Conservation (phyloP, 2,329 filamentous ascomycete genomes). For the Arachnopeziza araneosa region DNA sequence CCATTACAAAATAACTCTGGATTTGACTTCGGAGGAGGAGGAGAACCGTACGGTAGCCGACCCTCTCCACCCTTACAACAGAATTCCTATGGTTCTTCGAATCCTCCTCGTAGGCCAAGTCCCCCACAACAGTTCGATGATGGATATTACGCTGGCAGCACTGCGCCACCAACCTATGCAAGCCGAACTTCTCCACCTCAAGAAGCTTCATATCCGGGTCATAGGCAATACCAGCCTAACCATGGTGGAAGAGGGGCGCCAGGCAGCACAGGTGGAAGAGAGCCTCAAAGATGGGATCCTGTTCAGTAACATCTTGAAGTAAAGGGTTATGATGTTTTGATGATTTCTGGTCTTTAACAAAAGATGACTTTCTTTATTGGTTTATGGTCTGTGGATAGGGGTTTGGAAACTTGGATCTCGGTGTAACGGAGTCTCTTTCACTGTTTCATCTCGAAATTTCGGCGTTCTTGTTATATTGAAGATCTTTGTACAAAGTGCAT, state of each 20-base stretch:
- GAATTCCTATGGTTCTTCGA: conserved; percentile 8
- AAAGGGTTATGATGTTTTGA: background rate
- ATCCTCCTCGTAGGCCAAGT: conserved; percentile 1
- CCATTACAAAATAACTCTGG: conserved; percentile 21
- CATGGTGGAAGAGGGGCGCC: conserved; percentile 1
- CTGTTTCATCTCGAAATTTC: background rate
- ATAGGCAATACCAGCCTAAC: conserved; percentile 19
- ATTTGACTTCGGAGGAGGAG: conserved; percentile 22
- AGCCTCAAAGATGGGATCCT: conserved; percentile 26
- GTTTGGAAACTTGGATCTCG: background rate
- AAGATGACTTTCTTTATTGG: background rate
- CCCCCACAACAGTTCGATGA: conserved; percentile 9
- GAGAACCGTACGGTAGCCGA: conserved; percentile 8
- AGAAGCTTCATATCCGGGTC: conserved; percentile 20
- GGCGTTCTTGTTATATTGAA: background rate
- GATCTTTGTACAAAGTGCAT: background rate
- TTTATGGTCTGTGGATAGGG: background rate
- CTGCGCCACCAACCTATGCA: conserved; percentile 18
- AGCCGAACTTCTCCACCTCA: conserved; percentile 22
- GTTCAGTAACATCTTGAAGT: conserved; percentile 14
- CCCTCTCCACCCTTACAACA: conserved; percentile 13
- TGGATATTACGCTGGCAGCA: conserved; percentile 11
- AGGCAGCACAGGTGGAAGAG: background rate
- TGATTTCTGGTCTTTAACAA: background rate
- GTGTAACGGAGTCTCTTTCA: background rate